Conservation (phyloP, 495 filamentous ascomycete genomes). For the Penicillium roqueforti region DNA sequence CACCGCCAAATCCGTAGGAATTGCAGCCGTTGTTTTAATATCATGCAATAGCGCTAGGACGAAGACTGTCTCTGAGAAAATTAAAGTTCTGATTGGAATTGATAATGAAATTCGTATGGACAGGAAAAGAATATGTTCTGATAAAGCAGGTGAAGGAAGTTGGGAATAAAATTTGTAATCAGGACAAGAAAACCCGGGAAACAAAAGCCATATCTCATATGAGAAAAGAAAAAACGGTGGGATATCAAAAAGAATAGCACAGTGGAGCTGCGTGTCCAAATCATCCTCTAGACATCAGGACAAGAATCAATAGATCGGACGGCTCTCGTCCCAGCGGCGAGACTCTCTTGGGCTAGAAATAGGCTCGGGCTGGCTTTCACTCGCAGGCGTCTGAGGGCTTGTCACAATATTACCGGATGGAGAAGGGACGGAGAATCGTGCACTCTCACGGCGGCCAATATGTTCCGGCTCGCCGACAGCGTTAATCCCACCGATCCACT, state of each 20-base stretch:
- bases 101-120: not conserved
- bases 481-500: slow-evolving; percentile 80
- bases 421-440: slow-evolving; percentile 29
- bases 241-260: slow-evolving; percentile 18
- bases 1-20: not conserved
- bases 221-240: slow-evolving; percentile 5
- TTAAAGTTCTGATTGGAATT: not conserved
- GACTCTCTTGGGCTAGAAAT: slow-evolving; percentile 31
- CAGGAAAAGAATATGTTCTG: slow-evolving; percentile 17
- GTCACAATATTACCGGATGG: slow-evolving; percentile 16
- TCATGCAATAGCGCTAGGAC: not conserved
- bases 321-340: slow-evolving; percentile 59
- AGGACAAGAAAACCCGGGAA: not conserved
- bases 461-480: slow-evolving; percentile 38
- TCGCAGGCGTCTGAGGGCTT: slow-evolving; percentile 38
- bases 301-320: slow-evolving; percentile 57
- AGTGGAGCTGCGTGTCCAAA: slow-evolving; percentile 11
- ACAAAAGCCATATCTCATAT: slow-evolving; percentile 11
- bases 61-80: not conserved
- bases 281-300: not conserved
- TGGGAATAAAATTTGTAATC: not conserved
- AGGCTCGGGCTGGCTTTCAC: slow-evolving; percentile 15
- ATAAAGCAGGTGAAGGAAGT: not conserved
- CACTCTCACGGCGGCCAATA: slow-evolving; percentile 42
- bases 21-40: not conserved